Evolutionary conservation across 257 asterid genomes (phyloP).

Genomic region (Verbascum thapsus): DNA sequence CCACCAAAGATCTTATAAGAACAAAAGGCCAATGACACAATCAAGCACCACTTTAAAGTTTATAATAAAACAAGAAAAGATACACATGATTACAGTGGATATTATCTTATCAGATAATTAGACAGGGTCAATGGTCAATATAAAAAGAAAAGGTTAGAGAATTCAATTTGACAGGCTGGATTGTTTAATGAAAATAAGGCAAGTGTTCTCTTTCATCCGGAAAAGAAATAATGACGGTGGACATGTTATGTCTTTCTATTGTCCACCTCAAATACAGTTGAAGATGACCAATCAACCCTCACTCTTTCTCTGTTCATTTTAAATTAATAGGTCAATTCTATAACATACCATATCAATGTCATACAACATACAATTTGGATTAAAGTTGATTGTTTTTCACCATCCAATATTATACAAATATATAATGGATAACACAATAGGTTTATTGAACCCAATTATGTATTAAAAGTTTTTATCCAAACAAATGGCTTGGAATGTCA

Average conservation of each 20-base stretch:
- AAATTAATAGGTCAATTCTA: too few relatives aligned
- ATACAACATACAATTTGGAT: too few relatives aligned
- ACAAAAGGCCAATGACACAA: constrained; percentile 9
- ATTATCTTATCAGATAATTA: constrained; percentile 18
- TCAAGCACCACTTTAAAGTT: constrained; percentile 21
- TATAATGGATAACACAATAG: too few relatives aligned
- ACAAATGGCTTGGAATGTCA: too few relatives aligned
- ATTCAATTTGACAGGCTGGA: constrained; percentile 24
- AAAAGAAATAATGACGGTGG: constrained; percentile 15
- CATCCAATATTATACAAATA: too few relatives aligned
- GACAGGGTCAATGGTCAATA: neutral
- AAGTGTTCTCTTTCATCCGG: neutral
- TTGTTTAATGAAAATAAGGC: constrained; percentile 11
- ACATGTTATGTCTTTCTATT: neutral
- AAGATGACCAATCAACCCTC: neutral
- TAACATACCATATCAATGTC: too few relatives aligned
- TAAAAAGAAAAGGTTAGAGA: neutral
- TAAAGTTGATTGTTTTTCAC: too few relatives aligned
- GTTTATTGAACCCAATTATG: too few relatives aligned
- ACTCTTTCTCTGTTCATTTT: too few relatives aligned
- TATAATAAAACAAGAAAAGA: neutral
- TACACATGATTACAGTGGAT: neutral
- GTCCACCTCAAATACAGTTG: too few relatives aligned
- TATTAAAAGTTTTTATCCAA: too few relatives aligned
- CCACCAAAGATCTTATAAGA: neutral